A percentile compares a stretch with the other conserved stretches of the same genome.
These are phyloP conservation scores for Paraleonurus japonicus DNA, from an alignment of 257 asterid genomes.

Conservation along the genomic window DNA sequence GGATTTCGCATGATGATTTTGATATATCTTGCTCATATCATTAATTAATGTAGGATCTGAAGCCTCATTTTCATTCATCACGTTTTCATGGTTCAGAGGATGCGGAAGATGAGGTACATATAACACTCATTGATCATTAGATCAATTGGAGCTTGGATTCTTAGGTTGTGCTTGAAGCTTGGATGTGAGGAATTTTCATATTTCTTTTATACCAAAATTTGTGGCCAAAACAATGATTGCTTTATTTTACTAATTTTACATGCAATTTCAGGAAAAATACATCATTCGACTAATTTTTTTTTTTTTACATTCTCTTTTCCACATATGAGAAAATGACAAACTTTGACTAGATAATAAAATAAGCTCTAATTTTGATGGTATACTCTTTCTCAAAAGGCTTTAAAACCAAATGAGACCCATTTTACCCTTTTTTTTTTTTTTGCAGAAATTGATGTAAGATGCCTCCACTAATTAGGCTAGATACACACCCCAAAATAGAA, in stretches of 20 bases:
- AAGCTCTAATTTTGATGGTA: background rate
- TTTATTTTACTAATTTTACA: background rate
- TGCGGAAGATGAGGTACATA: slow-evolving; percentile 74
- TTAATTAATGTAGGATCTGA: slow-evolving; percentile 68
- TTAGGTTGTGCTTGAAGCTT: background rate
- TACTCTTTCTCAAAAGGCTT: background rate
- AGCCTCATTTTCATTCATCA: slow-evolving; percentile 97
- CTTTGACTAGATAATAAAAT: background rate
- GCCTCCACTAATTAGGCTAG: background rate
- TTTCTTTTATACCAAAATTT: background rate
- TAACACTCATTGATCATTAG: background rate
- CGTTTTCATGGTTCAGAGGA: slow-evolving; percentile 95
- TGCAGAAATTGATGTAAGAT: background rate
- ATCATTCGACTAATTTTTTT: background rate
- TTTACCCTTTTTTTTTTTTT: background rate
- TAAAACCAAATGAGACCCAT: background rate
- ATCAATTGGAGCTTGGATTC: slow-evolving; percentile 8
- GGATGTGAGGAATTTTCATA: too few relatives aligned
- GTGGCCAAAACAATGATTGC: background rate
- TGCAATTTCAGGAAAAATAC: background rate
- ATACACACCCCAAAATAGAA: background rate
- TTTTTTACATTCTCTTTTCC: background rate
- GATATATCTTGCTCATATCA: slow-evolving; percentile 25
- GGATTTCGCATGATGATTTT: background rate
- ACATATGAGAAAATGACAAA: background rate